A percentile compares a stretch with the other conserved stretches of the same genome.
phyloP scores from a whole-genome alignment of 2,329 filamentous ascomycete genomes.

The Chalara sp. region DNA sequence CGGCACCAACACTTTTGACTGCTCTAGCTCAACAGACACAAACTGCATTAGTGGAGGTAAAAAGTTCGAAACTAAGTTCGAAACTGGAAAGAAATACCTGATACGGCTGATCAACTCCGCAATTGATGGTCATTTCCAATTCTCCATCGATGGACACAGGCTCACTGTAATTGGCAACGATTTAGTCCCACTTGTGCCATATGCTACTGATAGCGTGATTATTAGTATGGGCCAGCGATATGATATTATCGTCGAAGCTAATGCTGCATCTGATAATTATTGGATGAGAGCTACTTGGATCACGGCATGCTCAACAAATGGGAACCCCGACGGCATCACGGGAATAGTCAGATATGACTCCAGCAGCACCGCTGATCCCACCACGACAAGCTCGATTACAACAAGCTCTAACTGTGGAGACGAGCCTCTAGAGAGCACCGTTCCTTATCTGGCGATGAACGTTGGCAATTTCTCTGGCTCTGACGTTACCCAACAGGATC shows the following conservation, averaged over 20 bases:
- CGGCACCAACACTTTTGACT: conserved; percentile 22
- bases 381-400: conserved; percentile 14
- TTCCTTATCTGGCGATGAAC: conserved; percentile 21
- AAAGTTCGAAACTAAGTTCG: conserved; percentile 25
- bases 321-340: conserved; percentile 40
- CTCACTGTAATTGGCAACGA: conserved; percentile 53
- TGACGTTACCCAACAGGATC: conserved; percentile 8
- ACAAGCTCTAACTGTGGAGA: conserved; percentile 21
- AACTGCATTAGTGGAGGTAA: conserved; percentile 22
- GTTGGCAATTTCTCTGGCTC: conserved; percentile 9
- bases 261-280: conserved; percentile 49
- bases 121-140: conserved; percentile 37
- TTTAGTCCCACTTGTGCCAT: conserved; percentile 51
- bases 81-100: conserved; percentile 33
- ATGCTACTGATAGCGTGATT: conserved; percentile 41
- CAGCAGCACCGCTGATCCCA: conserved; percentile 26
- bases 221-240: conserved; percentile 50
- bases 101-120: conserved; percentile 39
- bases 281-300: conserved; percentile 43
- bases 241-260: conserved; percentile 39
- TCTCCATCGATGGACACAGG: conserved; percentile 48
- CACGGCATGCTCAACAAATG: conserved; percentile 50
- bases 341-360: conserved; percentile 34
- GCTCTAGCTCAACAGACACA: conserved; percentile 13
- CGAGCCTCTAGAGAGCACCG: conserved; percentile 20